Conservation (phyloP, 2,329 filamentous ascomycete species). For the Anthostomella pinea region DNA sequence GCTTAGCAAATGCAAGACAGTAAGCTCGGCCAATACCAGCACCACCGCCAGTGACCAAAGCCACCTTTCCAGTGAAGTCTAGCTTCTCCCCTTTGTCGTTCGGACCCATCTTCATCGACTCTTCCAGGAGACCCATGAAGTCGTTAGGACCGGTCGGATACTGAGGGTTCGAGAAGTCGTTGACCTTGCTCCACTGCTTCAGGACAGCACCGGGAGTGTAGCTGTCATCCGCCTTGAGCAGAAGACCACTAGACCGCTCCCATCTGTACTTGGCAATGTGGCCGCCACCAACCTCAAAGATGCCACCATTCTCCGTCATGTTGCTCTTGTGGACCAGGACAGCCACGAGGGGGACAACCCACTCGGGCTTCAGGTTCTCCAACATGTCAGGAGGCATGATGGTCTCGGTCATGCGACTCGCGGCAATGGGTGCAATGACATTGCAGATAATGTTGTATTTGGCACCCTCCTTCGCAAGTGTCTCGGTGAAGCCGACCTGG, state of each 20-base stretch:
- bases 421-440: constrained; percentile 91
- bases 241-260: constrained; percentile 86
- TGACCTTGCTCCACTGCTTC: constrained; percentile 84
- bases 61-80: constrained; percentile 81
- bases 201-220: constrained; percentile 87
- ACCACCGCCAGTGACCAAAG: constrained; percentile 82
- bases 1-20: constrained; percentile 81
- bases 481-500: constrained; percentile 96
- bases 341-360: constrained; percentile 91
- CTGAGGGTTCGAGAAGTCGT: constrained; percentile 79
- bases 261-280: constrained; percentile 91
- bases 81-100: constrained; percentile 71
- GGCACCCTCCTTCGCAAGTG: constrained; percentile 90
- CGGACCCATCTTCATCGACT: constrained; percentile 72
- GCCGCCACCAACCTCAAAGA: constrained; percentile 92
- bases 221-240: constrained; percentile 83
- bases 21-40: constrained; percentile 91
- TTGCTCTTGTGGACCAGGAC: constrained; percentile 84
- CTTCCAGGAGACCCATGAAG: constrained; percentile 81
- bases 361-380: constrained; percentile 82
- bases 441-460: constrained; percentile 99
- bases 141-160: constrained; percentile 84
- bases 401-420: constrained; percentile 92
- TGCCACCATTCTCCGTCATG: constrained; percentile 76
- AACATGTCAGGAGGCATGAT: constrained; percentile 94